phyloP scores from a whole-genome alignment of 106 monocot species.

The Acorus gramineus region DNA sequence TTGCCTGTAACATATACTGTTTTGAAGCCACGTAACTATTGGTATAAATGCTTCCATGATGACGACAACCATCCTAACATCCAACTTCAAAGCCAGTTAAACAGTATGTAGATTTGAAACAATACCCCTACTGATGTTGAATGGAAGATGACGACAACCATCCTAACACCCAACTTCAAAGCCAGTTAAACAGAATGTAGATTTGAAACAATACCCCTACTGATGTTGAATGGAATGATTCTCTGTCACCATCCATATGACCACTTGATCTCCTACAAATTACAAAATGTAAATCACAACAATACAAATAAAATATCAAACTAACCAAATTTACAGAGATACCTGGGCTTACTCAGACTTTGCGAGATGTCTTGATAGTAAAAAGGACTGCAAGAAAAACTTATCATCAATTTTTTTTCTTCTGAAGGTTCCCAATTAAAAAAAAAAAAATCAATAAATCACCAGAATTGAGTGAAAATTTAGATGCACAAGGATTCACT shows the following conservation, averaged over 20 bases:
- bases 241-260: conserved; percentile 31
- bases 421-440: neutral
- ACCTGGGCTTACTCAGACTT: conserved; percentile 80
- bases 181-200: too few relatives aligned
- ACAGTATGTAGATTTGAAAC: too few relatives aligned
- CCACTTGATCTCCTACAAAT: conserved; percentile 37
- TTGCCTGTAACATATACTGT: too few relatives aligned
- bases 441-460: neutral
- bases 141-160: conserved; percentile 3
- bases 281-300: neutral
- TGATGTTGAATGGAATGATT: conserved; percentile 14
- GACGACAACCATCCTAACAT: too few relatives aligned
- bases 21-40: too few relatives aligned
- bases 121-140: conserved; percentile 19
- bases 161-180: too few relatives aligned
- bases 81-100: too few relatives aligned
- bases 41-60: too few relatives aligned
- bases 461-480: too few relatives aligned
- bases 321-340: neutral
- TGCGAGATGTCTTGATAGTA: conserved; percentile 73
- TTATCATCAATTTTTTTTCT: neutral
- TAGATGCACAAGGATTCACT: too few relatives aligned
- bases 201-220: conserved; percentile 11
- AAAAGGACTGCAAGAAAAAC: conserved; percentile 57
- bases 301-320: neutral